Evolutionary conservation across 805 yeast species (phyloP).

Genomic region (Yarrowia sp.): DNA sequence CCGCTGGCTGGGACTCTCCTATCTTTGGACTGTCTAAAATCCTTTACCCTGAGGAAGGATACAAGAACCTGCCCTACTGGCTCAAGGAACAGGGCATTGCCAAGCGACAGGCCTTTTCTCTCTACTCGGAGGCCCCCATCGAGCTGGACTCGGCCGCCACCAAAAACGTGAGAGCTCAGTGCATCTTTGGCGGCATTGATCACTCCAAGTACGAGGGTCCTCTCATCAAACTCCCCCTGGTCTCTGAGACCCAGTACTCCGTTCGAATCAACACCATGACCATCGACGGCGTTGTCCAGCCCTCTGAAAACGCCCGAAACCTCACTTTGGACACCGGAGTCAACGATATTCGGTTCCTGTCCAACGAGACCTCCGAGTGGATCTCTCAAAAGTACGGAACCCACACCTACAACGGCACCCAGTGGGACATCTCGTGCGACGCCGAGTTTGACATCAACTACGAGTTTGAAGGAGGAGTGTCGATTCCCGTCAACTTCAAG

Average conservation of each 20-base stretch:
- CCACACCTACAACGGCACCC: constrained; percentile 29
- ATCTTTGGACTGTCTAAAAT: constrained; percentile 27
- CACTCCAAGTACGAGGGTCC: constrained; percentile 26
- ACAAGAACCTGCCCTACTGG: constrained; percentile 37
- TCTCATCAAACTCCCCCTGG: constrained; percentile 21
- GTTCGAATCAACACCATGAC: constrained; percentile 35
- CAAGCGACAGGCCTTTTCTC: constrained; percentile 18
- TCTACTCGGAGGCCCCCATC: constrained; percentile 26
- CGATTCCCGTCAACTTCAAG: constrained; percentile 34
- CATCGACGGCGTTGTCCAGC: constrained; percentile 13
- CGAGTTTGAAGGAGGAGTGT: constrained; percentile 30
- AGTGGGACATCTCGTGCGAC: constrained; percentile 30
- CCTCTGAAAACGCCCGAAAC: constrained; percentile 31
- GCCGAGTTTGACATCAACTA: constrained; percentile 35
- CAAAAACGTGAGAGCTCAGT: constrained; percentile 10
- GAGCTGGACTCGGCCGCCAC: constrained; percentile 28
- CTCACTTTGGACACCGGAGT: constrained; percentile 28
- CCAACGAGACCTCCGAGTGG: constrained; percentile 35
- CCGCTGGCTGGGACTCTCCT: constrained; percentile 32
- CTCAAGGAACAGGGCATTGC: constrained; percentile 18
- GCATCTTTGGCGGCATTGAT: constrained; percentile 28
- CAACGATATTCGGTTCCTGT: constrained; percentile 26
- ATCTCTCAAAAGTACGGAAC: constrained; percentile 28
- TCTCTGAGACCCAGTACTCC: constrained; percentile 27
- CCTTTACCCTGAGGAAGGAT: constrained; percentile 21